Conservation (phyloP, 148 eudicot species). For the Talinum fruticosum region DNA sequence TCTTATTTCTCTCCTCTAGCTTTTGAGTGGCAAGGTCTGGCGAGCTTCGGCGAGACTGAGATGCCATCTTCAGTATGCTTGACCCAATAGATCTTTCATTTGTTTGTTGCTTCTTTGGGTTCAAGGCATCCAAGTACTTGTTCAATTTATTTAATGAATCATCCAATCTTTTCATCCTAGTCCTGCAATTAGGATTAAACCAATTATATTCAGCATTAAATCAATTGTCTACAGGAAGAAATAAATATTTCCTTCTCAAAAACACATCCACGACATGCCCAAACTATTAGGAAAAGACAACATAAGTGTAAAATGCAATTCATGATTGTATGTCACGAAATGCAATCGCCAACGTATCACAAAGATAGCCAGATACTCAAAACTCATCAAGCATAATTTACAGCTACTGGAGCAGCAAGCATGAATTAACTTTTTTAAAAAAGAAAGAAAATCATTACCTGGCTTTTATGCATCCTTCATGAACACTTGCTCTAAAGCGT, state of each 20-base stretch:
- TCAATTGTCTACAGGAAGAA: background rate
- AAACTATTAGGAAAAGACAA: background rate
- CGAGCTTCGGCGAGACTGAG: slow-evolving; percentile 56
- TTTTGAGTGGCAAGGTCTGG: slow-evolving; percentile 55
- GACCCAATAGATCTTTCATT: slow-evolving; percentile 63
- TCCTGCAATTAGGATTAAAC: slow-evolving; percentile 39
- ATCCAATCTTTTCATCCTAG: slow-evolving; percentile 58
- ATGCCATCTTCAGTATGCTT: slow-evolving; percentile 57
- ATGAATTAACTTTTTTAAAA: background rate
- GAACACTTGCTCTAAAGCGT: slow-evolving; percentile 52
- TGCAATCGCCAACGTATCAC: background rate
- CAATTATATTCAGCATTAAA: slow-evolving; percentile 13
- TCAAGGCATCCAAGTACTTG: slow-evolving; percentile 45
- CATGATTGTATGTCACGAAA: background rate
- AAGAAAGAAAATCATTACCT: slow-evolving; percentile 62
- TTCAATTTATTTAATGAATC: slow-evolving; percentile 56
- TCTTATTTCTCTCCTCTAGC: slow-evolving; percentile 67
- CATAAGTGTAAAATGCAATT: background rate
- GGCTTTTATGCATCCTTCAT: slow-evolving; percentile 58
- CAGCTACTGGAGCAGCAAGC: background rate
- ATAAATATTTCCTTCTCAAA: slow-evolving; percentile 1
- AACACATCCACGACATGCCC: background rate
- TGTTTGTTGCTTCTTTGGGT: slow-evolving; percentile 59
- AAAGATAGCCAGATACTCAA: background rate
- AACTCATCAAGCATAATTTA: background rate